Conservation (phyloP, 2,329 filamentous ascomycete genomes). For the Aspergillus sp. region DNA sequence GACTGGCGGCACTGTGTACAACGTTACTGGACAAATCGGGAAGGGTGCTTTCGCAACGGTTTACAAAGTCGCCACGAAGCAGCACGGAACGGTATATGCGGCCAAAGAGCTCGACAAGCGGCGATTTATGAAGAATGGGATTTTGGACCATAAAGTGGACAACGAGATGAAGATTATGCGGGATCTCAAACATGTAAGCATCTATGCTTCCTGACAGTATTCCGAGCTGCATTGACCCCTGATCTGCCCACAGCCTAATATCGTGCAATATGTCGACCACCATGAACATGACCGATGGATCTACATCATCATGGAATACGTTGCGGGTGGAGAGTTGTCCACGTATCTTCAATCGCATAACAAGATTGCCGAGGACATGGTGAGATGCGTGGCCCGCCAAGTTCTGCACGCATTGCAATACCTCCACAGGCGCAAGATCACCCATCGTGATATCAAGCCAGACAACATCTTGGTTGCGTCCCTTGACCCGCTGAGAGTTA, state of each 20-base stretch:
- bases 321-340: constrained; percentile 73
- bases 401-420: constrained; percentile 77
- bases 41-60: constrained; percentile 94
- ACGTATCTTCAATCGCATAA: constrained; percentile 56
- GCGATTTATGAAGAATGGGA: constrained; percentile 83
- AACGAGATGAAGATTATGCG: constrained; percentile 98
- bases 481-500: constrained; percentile 65
- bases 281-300: constrained; percentile 71
- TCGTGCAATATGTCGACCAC: constrained; percentile 85
- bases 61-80: constrained; percentile 79
- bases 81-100: constrained; percentile 72
- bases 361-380: constrained; percentile 56
- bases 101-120: constrained; percentile 94
- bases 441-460: constrained; percentile 96
- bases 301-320: constrained; percentile 96
- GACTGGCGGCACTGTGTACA: constrained; percentile 78
- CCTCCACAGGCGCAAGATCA: constrained; percentile 78
- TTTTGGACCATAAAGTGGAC: constrained; percentile 82
- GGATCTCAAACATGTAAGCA: constrained; percentile 65
- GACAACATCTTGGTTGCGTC: constrained; percentile 88
- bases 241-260: constrained; percentile 54
- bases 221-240: constrained; percentile 6
- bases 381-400: constrained; percentile 57
- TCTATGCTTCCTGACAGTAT: background rate
- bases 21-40: constrained; percentile 70